Conservation (phyloP, 2,329 filamentous ascomycete genomes). For the Purpureocillium takamizusanense region DNA sequence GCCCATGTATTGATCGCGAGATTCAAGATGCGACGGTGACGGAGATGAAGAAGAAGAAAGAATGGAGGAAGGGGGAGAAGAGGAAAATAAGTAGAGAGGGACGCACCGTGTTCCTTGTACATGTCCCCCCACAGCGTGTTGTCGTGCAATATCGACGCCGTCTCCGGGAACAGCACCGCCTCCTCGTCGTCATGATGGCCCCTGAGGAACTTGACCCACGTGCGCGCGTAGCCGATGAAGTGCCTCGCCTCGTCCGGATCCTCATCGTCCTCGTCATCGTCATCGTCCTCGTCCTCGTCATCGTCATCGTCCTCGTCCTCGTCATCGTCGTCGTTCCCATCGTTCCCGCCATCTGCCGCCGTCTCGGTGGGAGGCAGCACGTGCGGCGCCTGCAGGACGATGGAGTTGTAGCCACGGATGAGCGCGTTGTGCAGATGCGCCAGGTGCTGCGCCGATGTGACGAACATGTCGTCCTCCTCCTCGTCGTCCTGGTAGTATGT, state of each 20-base stretch:
- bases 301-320: conserved; percentile 40
- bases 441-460: conserved; percentile 52
- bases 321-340: no score
- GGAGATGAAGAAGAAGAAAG: no score
- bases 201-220: conserved; percentile 50
- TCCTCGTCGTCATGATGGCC: conserved; percentile 56
- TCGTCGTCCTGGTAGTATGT: no score
- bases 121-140: conserved; percentile 42
- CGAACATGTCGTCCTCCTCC: conserved; percentile 53
- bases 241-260: conserved; percentile 16
- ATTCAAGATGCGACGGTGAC: no score
- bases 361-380: no score
- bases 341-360: no score
- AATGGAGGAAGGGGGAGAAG: not conserved
- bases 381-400: conserved; percentile 49
- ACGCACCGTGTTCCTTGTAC: conserved; percentile 44
- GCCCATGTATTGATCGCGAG: no score
- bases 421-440: conserved; percentile 52
- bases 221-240: conserved; percentile 48
- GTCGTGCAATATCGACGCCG: conserved; percentile 42
- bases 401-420: conserved; percentile 54
- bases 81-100: not conserved
- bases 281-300: conserved; percentile 32
- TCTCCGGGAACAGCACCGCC: conserved; percentile 42
- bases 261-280: conserved; percentile 37